phyloP scores from a whole-genome alignment of 1,284 basidiomycete species.

The Mrakiaceae sp. region DNA sequence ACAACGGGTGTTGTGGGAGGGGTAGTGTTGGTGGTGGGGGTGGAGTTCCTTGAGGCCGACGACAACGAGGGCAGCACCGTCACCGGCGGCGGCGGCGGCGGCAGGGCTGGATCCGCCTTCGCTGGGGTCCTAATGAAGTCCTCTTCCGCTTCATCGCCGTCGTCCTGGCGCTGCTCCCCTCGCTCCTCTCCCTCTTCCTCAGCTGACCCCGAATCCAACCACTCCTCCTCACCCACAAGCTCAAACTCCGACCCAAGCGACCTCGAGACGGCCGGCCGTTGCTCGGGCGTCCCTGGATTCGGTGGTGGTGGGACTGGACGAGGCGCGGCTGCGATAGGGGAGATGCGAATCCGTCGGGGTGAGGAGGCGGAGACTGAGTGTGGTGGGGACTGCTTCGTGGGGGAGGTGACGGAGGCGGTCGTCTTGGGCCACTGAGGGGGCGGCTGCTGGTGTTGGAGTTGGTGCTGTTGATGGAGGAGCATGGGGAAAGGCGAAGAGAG shows the following conservation, averaged over 20 bases:
- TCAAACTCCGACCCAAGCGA: conserved; percentile 16
- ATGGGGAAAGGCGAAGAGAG: not conserved
- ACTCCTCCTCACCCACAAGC: conserved; percentile 13
- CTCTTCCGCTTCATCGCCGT: not conserved
- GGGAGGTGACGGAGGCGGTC: not conserved
- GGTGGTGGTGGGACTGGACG: not conserved
- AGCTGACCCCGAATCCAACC: not conserved
- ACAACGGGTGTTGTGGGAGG: too few relatives aligned
- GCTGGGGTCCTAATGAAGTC: not conserved
- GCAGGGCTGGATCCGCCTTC: not conserved
- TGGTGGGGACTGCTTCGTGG: not conserved
- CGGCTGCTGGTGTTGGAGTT: not conserved
- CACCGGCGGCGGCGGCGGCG: not conserved
- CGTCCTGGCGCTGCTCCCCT: not conserved
- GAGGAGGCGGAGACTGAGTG: not conserved
- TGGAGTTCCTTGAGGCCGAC: too few relatives aligned
- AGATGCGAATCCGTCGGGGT: not conserved
- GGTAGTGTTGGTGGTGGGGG: too few relatives aligned
- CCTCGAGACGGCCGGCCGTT: not conserved
- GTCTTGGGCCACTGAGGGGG: not conserved
- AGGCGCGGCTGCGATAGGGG: not conserved
- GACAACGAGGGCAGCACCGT: too few relatives aligned
- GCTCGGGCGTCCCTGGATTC: not conserved
- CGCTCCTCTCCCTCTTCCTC: not conserved
- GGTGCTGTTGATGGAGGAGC: too few relatives aligned